These are phyloP conservation scores for Aureobasidium sp. DNA, from an alignment of 2,329 filamentous ascomycete genomes.

Conservation along the genomic window DNA sequence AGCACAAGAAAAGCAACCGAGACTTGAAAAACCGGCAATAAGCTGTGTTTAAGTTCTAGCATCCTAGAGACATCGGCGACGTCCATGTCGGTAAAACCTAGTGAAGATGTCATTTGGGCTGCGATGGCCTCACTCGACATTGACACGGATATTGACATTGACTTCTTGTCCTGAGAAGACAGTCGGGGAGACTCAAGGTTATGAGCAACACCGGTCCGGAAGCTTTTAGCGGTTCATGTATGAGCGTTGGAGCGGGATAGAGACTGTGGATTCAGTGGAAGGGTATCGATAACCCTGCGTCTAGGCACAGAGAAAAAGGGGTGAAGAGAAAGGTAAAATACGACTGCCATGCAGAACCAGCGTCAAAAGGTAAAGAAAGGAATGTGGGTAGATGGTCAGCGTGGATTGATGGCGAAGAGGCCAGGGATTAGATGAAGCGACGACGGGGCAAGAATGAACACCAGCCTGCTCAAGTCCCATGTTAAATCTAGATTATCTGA, in stretches of 20 bases:
- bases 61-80: slow-evolving; percentile 7
- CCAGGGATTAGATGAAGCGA: background rate
- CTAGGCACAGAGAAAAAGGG: slow-evolving; percentile 12
- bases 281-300: background rate
- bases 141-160: background rate
- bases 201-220: slow-evolving; percentile 12
- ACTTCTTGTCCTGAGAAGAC: background rate
- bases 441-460: background rate
- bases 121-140: background rate
- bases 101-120: background rate
- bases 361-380: slow-evolving; percentile 9
- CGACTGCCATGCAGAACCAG: background rate
- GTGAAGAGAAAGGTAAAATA: background rate
- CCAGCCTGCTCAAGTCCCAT: background rate
- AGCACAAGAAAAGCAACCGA: slow-evolving; percentile 39
- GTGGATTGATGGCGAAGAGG: background rate
- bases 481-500: background rate
- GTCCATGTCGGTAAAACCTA: slow-evolving; percentile 8
- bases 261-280: background rate
- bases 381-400: background rate
- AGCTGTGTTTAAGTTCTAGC: background rate
- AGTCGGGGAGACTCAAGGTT: slow-evolving; percentile 8
- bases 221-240: slow-evolving; percentile 16
- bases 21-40: slow-evolving; percentile 24
- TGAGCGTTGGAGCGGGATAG: slow-evolving; percentile 1